A percentile compares a stretch with the other conserved stretches of the same genome.
phyloP scores from a whole-genome alignment of 768 basidiomycete genomes.

The Rickenella mellea region DNA sequence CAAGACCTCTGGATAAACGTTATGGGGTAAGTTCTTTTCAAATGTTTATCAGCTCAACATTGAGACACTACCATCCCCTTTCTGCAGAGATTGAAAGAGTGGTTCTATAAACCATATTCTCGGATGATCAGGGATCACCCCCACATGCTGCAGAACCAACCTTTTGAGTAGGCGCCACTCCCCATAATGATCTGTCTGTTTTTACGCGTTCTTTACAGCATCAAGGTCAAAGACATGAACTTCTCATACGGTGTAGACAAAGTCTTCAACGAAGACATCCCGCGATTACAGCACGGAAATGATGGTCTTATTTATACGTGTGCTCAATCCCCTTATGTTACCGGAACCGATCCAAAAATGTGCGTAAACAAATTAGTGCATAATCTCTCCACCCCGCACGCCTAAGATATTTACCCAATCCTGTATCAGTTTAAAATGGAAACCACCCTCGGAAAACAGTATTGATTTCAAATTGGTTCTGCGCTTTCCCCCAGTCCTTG shows the following conservation, averaged over 20 bases:
- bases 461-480: constrained; percentile 95
- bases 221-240: constrained; percentile 81
- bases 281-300: constrained; percentile 79
- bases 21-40: constrained; percentile 61
- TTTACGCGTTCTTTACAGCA: constrained; percentile 32
- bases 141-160: constrained; percentile 48
- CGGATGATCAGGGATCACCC: constrained; percentile 64
- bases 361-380: constrained; percentile 25
- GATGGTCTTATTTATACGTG: constrained; percentile 97
- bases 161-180: constrained; percentile 65
- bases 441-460: constrained; percentile 94
- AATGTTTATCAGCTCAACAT: constrained; percentile 1
- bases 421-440: constrained; percentile 84
- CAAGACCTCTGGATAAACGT: constrained; percentile 69
- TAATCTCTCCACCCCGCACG: background rate
- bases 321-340: constrained; percentile 68
- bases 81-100: constrained; percentile 62
- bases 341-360: constrained; percentile 85
- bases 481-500: constrained; percentile 70
- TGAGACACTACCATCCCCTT: background rate
- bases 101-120: constrained; percentile 75
- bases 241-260: constrained; percentile 82
- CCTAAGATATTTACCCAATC: background rate
- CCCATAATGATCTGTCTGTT: constrained; percentile 1
- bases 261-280: constrained; percentile 79